Base-by-base conservation (phyloP, 345 rosid species). In the Populus nigra region DNA sequence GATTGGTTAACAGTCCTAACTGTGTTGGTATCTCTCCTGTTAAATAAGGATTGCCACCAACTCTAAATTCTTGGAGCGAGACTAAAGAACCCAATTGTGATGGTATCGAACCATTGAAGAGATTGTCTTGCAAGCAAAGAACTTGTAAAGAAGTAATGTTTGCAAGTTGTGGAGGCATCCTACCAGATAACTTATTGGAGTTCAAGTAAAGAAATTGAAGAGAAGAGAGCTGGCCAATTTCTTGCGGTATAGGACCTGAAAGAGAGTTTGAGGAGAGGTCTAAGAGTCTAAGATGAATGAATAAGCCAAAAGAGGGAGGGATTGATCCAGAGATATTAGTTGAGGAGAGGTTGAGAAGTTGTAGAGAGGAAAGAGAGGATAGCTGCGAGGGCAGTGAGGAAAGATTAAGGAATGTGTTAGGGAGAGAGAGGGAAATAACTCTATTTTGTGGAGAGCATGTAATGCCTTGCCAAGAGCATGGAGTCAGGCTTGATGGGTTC, bases 261-360 rank as follows among this genome's bases (percentile, higher is more conserved):
- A 95, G 92, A 71, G 97, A 83, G 97, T 95, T 95, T 7, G 92
- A 93, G 76, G 99, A 95, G 75, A 95, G 91, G 92, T 95, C 99
- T 6, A 95, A 82, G 45, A 93, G 96, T 80, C 89, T 90, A 50
- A 95, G 91, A 50, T 84, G 84, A 36, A 85, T 85, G 35, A 95
- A 91, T 70, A 80, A 84, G 62, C 98, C 97, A 53, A 91, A 86
- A 1, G 97, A 89, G 77, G 94, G 82, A 77, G 98, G 98, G 85
- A 95, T 93, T 39, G 86, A 25, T 25, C 99, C 99, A 33, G 99
- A 95, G 74, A 95, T 84, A 69, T 95, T 93, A 25, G 93, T 86
- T 53, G 99, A 90, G 47, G 99, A 95, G 66, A 95, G 93, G 82
- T 95, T 95, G 41, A 93, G 93, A 69, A 95, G 94, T 76, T 95